These are phyloP conservation scores for Echria macrotheca DNA, from an alignment of 495 filamentous ascomycete genomes.

Conservation along the genomic window DNA sequence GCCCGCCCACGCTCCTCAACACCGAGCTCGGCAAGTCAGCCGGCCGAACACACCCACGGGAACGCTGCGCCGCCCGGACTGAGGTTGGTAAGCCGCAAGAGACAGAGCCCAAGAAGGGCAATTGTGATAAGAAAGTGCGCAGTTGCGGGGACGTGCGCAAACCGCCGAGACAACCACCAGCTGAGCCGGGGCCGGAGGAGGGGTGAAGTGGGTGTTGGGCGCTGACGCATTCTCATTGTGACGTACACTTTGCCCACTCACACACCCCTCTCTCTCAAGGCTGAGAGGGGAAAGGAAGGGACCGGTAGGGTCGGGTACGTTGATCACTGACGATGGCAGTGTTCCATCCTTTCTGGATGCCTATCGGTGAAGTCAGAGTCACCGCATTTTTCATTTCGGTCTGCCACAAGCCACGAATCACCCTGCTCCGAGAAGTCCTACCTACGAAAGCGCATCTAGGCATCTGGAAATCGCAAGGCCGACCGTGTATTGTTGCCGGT, in stretches of 20 bases:
- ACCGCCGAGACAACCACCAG: too few relatives aligned
- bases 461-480: too few relatives aligned
- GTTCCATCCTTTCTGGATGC: background rate
- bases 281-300: slow-evolving; percentile 3
- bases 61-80: background rate
- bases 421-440: slow-evolving; percentile 2
- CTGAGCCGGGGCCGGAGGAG: background rate
- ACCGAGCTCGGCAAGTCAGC: background rate
- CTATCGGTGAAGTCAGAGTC: slow-evolving; percentile 4
- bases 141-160: slow-evolving; percentile 1
- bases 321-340: slow-evolving; percentile 5
- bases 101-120: background rate
- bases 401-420: background rate
- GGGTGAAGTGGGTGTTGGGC: background rate
- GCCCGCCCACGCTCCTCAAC: too few relatives aligned
- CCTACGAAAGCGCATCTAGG: background rate
- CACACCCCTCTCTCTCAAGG: slow-evolving; percentile 7
- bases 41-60: background rate
- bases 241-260: background rate
- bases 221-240: slow-evolving; percentile 7
- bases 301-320: too few relatives aligned
- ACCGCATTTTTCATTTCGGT: background rate
- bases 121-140: slow-evolving; percentile 2
- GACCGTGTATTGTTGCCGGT: too few relatives aligned
- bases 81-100: background rate